Base-by-base conservation (phyloP, 306 rosid genomes). In the Morella rubra region DNA sequence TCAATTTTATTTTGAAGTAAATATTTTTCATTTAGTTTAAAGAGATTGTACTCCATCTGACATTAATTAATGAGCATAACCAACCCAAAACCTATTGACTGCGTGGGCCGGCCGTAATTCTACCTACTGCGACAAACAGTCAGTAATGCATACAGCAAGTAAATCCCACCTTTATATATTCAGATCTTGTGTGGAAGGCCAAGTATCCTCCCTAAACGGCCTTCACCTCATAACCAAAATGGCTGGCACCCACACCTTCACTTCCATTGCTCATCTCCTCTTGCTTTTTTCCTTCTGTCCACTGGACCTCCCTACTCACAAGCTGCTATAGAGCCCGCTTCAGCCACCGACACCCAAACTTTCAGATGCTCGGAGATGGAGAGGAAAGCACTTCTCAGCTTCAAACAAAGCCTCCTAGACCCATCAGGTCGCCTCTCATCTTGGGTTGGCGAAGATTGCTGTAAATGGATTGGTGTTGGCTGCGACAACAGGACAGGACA, bases 391-490 rank as follows among this genome's bases (percentile, higher is more conserved):
- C 55, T 58, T 41, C 71, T 65, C 18, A 65, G 44, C 8, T 41
- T 65, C 11, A 77, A 81, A 73, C 59, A 24, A 73, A 77, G 72
- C 40, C 73, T 81, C 19, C 55, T 14, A 46, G 78, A 72, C 42
- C 71, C 78, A 15, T 76, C 67, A 10, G 15, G 44, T 1, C 41
- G 47, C 5, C 47, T 64, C 16, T 40, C 70, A 11, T 64, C 70
- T 40, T 64, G 47, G 70, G 7, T 9, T 11, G 70, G 24, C 15
- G 19, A 16, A 2, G 18, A 77, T 7, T 77, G 79, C 13, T 82
- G 85, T 19, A 75, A 62, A 14, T 81, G 81, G 85, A 18, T 46
- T 46, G 81, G 81, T 16, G 27, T 81, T 19, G 55, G 9, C 42
- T 82, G 86, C 7, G 58, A 74, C 66, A 62, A 67, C 24, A 15